These are phyloP conservation scores for Perkinsela sp. DNA, from an alignment of 208 protist genomes.

Conservation along the genomic window DNA sequence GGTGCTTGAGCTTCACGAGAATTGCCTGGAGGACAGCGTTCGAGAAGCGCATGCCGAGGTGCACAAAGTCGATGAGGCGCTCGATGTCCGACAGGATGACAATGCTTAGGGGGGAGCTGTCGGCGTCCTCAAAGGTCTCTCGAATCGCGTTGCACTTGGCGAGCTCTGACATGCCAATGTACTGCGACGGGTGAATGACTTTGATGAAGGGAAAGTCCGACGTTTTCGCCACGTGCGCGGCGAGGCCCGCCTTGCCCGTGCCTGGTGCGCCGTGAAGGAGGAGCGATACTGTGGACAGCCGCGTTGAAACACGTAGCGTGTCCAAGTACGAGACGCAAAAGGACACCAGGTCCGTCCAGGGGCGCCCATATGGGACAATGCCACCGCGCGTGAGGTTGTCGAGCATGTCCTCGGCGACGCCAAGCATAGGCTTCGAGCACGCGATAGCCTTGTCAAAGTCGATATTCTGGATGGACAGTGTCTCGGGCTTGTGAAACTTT, in stretches of 20 bases:
- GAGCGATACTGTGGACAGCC: conserved; percentile 68
- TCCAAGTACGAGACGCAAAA: conserved; percentile 29
- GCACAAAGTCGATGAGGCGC: conserved; percentile 78
- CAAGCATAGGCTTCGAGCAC: conserved; percentile 85
- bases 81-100: conserved; percentile 95
- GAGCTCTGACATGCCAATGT: conserved; percentile 68
- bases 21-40: conserved; percentile 87
- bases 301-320: conserved; percentile 34
- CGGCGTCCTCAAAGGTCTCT: conserved; percentile 93
- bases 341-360: conserved; percentile 27
- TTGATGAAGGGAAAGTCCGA: conserved; percentile 84
- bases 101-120: conserved; percentile 76
- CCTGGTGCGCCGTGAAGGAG: conserved; percentile 67
- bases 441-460: conserved; percentile 41
- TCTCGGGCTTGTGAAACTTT: conserved; percentile 16
- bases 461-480: conserved; percentile 20
- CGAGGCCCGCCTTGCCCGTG: conserved; percentile 82
- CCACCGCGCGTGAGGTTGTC: conserved; percentile 46
- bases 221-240: conserved; percentile 54
- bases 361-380: conserved; percentile 69
- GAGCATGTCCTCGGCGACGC: conserved; percentile 68
- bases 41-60: conserved; percentile 88
- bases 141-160: conserved; percentile 65
- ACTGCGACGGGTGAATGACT: conserved; percentile 68
- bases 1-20: conserved; percentile 73